Conservation (phyloP, 192 early-diverging fungal genomes). For the Rhizophlyctis rosea region DNA sequence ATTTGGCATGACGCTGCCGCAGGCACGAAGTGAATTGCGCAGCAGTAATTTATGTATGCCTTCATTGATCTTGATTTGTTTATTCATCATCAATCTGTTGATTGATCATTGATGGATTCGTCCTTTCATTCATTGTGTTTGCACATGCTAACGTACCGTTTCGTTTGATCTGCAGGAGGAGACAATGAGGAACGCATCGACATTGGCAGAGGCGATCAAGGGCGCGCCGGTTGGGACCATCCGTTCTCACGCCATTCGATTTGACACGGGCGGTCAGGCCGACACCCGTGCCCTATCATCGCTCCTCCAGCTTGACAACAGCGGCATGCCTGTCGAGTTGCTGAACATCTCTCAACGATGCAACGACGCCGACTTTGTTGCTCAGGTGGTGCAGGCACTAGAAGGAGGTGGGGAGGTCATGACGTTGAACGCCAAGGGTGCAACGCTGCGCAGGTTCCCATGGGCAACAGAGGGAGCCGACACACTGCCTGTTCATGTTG, state of each 20-base stretch:
- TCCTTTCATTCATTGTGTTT: too few relatives aligned
- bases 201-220: not conserved
- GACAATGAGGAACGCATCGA: slow-evolving; percentile 1
- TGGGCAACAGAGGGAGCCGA: not conserved
- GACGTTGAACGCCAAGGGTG: not conserved
- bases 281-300: slow-evolving; percentile 32
- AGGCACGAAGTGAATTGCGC: too few relatives aligned
- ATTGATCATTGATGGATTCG: too few relatives aligned
- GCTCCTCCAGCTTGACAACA: slow-evolving; percentile 27
- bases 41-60: too few relatives aligned
- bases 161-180: too few relatives aligned
- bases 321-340: not conserved
- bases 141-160: too few relatives aligned
- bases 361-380: not conserved
- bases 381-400: not conserved
- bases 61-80: too few relatives aligned
- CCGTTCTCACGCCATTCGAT: slow-evolving; percentile 29
- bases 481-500: not conserved
- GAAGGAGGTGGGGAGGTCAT: not conserved
- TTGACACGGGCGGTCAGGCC: slow-evolving; percentile 15
- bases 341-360: not conserved
- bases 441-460: slow-evolving; percentile 2
- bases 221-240: not conserved
- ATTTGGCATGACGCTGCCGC: too few relatives aligned
- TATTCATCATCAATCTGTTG: too few relatives aligned